A percentile compares a stretch with the other conserved stretches of the same genome.
These are phyloP conservation scores for Musa balbisiana DNA, from an alignment of 202 grass and related monocot species.

Conservation along the genomic window DNA sequence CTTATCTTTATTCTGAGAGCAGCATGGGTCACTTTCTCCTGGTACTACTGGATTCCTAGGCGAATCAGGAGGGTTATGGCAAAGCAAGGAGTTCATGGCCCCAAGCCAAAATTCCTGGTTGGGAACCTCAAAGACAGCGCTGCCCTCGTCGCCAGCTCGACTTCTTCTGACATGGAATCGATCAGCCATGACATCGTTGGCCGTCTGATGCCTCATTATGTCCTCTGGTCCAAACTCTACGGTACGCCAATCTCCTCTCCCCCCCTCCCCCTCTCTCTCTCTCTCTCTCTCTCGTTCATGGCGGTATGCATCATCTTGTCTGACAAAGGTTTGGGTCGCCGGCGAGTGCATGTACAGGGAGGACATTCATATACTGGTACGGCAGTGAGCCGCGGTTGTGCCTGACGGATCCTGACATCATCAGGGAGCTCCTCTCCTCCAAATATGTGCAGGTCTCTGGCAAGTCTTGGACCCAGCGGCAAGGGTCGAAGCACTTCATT, in stretches of 20 bases:
- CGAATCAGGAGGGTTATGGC: constrained; percentile 56
- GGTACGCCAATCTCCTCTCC: constrained; percentile 23
- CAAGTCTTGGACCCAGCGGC: constrained; percentile 74
- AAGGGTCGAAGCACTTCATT: constrained; percentile 70
- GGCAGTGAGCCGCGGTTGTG: constrained; percentile 79
- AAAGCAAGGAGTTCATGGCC: constrained; percentile 56
- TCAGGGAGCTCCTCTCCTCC: constrained; percentile 82
- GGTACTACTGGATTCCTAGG: constrained; percentile 51
- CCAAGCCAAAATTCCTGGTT: constrained; percentile 41
- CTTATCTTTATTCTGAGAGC: constrained; percentile 35
- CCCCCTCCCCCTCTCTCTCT: too few relatives aligned
- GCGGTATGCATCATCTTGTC: too few relatives aligned
- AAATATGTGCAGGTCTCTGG: constrained; percentile 59
- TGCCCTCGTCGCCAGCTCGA: constrained; percentile 39
- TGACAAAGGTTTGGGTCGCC: too few relatives aligned
- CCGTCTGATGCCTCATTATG: constrained; percentile 91
- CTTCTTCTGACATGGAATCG: constrained; percentile 50
- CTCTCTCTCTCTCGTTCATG: neutral
- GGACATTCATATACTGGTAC: constrained; percentile 74
- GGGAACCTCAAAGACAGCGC: constrained; percentile 70
- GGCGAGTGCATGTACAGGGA: constrained; percentile 29
- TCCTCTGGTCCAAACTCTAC: constrained; percentile 54
- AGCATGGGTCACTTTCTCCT: constrained; percentile 56
- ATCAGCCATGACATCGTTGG: constrained; percentile 73
- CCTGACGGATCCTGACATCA: constrained; percentile 71